Evolutionary conservation across 148 eudicot species (phyloP).

Genomic region (Arbutus unedo): DNA sequence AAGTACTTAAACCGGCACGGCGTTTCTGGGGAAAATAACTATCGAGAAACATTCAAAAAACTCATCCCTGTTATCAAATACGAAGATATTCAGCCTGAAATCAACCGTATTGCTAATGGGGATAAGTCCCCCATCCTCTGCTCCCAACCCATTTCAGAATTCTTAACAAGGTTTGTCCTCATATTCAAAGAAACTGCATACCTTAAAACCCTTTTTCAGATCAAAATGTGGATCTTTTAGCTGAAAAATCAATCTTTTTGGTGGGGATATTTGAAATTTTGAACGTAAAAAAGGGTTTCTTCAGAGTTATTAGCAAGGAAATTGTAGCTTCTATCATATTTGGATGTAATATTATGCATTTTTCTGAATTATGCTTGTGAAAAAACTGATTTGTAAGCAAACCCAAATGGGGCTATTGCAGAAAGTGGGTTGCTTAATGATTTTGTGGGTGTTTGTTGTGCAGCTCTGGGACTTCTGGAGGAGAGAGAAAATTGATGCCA

Average conservation of each 20-base stretch:
- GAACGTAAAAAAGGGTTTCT: too few species aligned
- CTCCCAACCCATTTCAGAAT: constrained; percentile 86
- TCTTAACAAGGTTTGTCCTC: constrained; percentile 67
- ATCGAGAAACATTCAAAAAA: constrained; percentile 40
- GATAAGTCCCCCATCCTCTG: constrained; percentile 68
- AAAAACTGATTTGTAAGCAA: not conserved
- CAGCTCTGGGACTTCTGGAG: constrained; percentile 85
- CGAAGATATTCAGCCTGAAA: constrained; percentile 71
- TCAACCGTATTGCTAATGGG: constrained; percentile 85
- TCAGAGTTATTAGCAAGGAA: too few species aligned
- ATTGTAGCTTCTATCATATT: too few species aligned
- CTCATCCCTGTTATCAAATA: constrained; percentile 72
- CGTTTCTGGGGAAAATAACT: constrained; percentile 9
- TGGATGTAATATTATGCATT: too few species aligned
- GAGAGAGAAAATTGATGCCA: constrained; percentile 79
- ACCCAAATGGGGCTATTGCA: not conserved
- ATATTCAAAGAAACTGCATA: not conserved
- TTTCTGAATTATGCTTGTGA: not conserved
- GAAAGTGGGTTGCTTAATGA: not conserved
- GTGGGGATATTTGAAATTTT: not conserved
- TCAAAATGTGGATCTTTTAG: not conserved
- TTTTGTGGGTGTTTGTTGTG: not conserved
- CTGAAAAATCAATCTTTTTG: not conserved
- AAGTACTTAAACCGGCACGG: constrained; percentile 28
- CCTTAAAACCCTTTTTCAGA: not conserved